phyloP scores from a whole-genome alignment of 441 rosid species.

The Eutrema salsugineum region DNA sequence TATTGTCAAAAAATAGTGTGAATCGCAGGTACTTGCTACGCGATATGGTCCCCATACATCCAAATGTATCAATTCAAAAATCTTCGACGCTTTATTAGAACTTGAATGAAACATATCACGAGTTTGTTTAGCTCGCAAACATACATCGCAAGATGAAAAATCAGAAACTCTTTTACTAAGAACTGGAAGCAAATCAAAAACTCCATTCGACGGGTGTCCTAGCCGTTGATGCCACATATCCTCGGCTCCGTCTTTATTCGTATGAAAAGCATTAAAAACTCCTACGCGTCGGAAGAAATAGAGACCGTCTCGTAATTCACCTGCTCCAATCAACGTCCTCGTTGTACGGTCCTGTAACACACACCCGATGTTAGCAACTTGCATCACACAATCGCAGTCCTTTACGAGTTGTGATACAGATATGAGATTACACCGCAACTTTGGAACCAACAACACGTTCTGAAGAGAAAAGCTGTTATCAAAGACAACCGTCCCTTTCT shows the following conservation, averaged over 20 bases:
- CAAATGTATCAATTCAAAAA: not conserved
- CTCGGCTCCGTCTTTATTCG: not conserved
- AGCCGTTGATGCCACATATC: not conserved
- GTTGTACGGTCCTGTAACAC: not conserved
- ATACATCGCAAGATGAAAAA: not conserved
- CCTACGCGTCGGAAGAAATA: not conserved
- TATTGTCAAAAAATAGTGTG: not conserved
- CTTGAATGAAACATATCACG: not conserved
- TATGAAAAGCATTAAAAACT: not conserved
- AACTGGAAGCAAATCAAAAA: not conserved
- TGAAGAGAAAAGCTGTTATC: not conserved
- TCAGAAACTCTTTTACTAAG: not conserved
- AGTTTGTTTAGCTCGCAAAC: not conserved
- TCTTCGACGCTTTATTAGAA: not conserved
- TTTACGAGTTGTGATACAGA: not conserved
- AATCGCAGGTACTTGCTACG: not conserved
- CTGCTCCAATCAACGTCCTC: not conserved
- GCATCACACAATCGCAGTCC: not conserved
- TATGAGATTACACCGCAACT: not conserved
- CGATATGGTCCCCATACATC: not conserved
- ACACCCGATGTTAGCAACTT: not conserved
- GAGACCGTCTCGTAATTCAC: not conserved
- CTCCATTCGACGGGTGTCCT: not conserved
- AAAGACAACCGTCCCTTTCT: not conserved
- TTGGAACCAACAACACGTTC: not conserved